These are phyloP conservation scores for Tolypocladium guangdongense DNA, from an alignment of 2,329 filamentous ascomycete species.

Conservation along the genomic window DNA sequence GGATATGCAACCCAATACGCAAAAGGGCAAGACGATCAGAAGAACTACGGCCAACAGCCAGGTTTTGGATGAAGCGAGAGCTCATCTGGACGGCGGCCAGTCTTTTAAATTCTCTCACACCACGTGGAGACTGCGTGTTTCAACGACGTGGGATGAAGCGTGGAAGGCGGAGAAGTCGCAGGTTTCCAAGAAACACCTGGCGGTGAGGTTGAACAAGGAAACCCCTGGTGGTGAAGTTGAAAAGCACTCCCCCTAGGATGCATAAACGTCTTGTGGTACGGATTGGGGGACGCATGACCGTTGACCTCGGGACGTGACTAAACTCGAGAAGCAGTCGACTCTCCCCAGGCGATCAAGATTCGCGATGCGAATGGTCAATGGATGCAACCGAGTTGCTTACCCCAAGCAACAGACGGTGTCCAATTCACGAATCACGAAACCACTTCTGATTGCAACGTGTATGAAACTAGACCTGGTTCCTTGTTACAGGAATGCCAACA, in stretches of 20 bases:
- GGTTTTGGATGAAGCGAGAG: conserved; percentile 1
- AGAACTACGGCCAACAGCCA: conserved; percentile 7
- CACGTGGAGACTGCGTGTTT: not conserved
- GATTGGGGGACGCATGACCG: not conserved
- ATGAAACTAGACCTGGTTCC: not conserved
- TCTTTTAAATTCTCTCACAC: not conserved
- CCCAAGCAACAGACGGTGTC: not conserved
- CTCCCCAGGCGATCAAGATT: not conserved
- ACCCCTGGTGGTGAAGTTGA: too few species aligned
- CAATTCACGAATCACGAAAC: not conserved
- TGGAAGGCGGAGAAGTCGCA: not conserved
- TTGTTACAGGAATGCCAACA: not conserved
- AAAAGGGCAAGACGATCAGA: conserved; percentile 5
- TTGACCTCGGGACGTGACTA: not conserved
- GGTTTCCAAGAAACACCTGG: not conserved
- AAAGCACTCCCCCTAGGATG: not conserved
- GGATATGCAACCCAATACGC: conserved; percentile 9
- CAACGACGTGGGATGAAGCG: not conserved
- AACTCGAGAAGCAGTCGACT: not conserved
- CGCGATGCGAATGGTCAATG: not conserved
- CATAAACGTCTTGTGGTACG: not conserved
- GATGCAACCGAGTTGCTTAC: not conserved
- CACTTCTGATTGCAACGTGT: not conserved
- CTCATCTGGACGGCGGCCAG: not conserved
- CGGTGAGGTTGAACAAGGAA: too few species aligned